Conservation (phyloP, 495 filamentous ascomycete species). For the Echria macrotheca region DNA sequence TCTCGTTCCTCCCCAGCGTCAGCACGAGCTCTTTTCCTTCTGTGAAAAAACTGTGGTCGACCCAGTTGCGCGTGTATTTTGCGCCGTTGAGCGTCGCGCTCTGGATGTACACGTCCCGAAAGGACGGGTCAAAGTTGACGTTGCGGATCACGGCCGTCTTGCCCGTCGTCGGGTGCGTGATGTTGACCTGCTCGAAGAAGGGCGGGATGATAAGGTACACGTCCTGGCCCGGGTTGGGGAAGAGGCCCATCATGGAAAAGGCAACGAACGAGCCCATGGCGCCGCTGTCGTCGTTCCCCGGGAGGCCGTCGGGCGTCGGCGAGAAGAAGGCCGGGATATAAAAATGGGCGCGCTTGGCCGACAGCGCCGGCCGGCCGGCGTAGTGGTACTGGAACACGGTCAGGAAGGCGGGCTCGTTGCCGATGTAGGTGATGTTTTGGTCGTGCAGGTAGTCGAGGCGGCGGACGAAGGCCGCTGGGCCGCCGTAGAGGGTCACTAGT, state of each 20-base stretch:
- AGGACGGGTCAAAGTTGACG: slow-evolving; percentile 59
- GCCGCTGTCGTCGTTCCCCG: slow-evolving; percentile 68
- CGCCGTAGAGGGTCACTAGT: slow-evolving; percentile 56
- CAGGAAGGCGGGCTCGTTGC: slow-evolving; percentile 68
- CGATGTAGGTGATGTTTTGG: slow-evolving; percentile 60
- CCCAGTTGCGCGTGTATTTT: slow-evolving; percentile 64
- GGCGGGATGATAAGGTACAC: slow-evolving; percentile 68
- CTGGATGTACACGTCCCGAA: slow-evolving; percentile 62
- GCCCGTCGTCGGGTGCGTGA: slow-evolving; percentile 56
- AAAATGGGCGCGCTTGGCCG: slow-evolving; percentile 52
- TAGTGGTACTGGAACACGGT: slow-evolving; percentile 70
- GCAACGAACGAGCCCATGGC: slow-evolving; percentile 69
- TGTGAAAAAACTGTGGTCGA: slow-evolving; percentile 69
- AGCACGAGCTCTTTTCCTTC: slow-evolving; percentile 65
- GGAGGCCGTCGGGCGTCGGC: slow-evolving; percentile 54
- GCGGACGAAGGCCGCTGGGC: slow-evolving; percentile 51
- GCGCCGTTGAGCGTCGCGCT: slow-evolving; percentile 62
- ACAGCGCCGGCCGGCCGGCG: slow-evolving; percentile 59
- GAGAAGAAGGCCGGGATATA: slow-evolving; percentile 66
- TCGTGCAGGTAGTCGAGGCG: slow-evolving; percentile 64
- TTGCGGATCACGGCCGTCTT: slow-evolving; percentile 56
- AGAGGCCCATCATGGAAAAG: slow-evolving; percentile 67
- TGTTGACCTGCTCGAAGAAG: slow-evolving; percentile 59
- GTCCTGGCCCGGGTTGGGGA: slow-evolving; percentile 68
- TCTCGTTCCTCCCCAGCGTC: slow-evolving; percentile 59